Evolutionary conservation across 495 filamentous ascomycete species (phyloP), one percentile per base, ranked within the genome.

Genomic region (Trichoderma gamsii): DNA sequence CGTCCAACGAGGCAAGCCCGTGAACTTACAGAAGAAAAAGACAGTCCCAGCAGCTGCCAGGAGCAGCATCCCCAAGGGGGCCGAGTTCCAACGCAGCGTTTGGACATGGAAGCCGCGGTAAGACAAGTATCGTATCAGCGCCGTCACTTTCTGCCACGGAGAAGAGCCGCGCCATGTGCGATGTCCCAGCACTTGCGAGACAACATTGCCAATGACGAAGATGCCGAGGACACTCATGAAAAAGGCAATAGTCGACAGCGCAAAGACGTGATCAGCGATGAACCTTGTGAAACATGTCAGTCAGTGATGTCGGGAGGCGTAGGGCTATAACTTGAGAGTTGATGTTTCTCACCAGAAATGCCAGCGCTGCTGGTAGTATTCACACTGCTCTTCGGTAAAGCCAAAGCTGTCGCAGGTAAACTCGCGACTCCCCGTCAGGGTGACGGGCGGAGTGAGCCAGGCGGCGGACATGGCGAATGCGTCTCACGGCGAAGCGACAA

Each of bases 241-340:
- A 69, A 87, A 84, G 29, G 79, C 81, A 16, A 84, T 74, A 0
- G 84, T 84, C 4, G 75, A 74, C 15, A 84, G 73, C 4, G 82
- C 79, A 67, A 81, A 86, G 38, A 80, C 76, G 69, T 83, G 80
- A 67, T 86, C 84, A n/a, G 83, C 80, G 65, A 82, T 66, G 67
- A 85, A 86, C 82, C 82, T 84, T n/a, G 51, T 5, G 56, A 61
- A 44, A 7, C 7, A 44, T 44, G 11, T 44, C 29, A 16, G 41
- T 44, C 15, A 44, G 41, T 44, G 15, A 44, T 44, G 41, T 7
- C 4, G 29, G 29, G 29, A 29, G 29, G 29, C 29, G 2, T 16
- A 2, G 41, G 41, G 41, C 41, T 44, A 6, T 44, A 7, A 1
- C 6, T 44, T 11, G 41, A 7, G 11, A 16, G 41, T 44, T 16